These are phyloP conservation scores for Phaeomoniella chlamydospora DNA, from an alignment of 2,329 filamentous ascomycete species.

Conservation along the genomic window DNA sequence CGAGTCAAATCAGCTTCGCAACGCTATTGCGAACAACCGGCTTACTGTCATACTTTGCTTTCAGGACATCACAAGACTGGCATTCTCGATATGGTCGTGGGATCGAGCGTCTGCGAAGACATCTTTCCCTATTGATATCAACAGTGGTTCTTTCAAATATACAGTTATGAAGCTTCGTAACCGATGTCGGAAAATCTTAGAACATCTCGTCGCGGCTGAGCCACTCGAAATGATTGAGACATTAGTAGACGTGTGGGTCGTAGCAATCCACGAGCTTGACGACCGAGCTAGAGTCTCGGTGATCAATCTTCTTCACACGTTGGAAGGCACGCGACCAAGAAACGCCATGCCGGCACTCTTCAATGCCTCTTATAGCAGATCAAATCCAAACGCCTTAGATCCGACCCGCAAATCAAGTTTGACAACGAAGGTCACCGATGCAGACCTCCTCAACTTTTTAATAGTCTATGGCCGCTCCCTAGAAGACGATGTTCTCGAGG, in stretches of 20 bases:
- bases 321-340: slow-evolving; percentile 81
- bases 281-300: slow-evolving; percentile 38
- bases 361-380: slow-evolving; percentile 89
- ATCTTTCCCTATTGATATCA: slow-evolving; percentile 45
- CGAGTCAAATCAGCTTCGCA: slow-evolving; percentile 62
- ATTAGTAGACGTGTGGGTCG: slow-evolving; percentile 69
- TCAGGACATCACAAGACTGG: slow-evolving; percentile 85
- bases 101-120: slow-evolving; percentile 50
- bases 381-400: slow-evolving; percentile 69
- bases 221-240: slow-evolving; percentile 89
- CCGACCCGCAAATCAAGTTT: slow-evolving; percentile 71
- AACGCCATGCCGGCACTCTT: slow-evolving; percentile 89
- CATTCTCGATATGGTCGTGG: slow-evolving; percentile 93
- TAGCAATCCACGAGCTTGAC: slow-evolving; percentile 29
- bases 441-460: slow-evolving; percentile 74
- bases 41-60: slow-evolving; percentile 92
- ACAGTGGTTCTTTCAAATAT: slow-evolving; percentile 72
- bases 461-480: slow-evolving; percentile 80
- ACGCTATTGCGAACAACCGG: slow-evolving; percentile 78
- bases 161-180: slow-evolving; percentile 86
- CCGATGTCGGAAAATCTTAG: slow-evolving; percentile 69
- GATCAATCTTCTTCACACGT: slow-evolving; percentile 74
- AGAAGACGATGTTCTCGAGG: slow-evolving; percentile 94
- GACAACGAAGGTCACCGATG: slow-evolving; percentile 70
- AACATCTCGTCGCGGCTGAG: slow-evolving; percentile 86